Conservation (phyloP, 2,329 filamentous ascomycete species). For the Fusarium brevicatenulatum region DNA sequence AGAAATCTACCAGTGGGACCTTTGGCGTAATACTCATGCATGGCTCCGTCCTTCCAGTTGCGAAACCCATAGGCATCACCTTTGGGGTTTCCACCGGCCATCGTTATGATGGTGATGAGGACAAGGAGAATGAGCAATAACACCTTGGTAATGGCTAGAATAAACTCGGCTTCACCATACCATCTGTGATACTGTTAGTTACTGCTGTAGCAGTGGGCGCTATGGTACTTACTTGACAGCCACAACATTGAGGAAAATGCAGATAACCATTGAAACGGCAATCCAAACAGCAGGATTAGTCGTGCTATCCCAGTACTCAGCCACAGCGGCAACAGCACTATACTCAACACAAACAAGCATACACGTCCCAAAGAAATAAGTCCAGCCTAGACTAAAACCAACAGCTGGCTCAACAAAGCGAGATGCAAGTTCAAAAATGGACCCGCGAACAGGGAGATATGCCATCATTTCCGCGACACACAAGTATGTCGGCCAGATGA, state of each 20-base stretch:
- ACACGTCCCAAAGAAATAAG: neutral
- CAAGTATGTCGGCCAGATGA: neutral
- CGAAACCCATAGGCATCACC: neutral
- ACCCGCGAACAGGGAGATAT: neutral
- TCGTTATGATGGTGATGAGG: neutral
- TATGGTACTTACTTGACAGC: neutral
- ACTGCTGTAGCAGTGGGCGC: fast-evolving
- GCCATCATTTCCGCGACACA: neutral
- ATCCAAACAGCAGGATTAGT: neutral
- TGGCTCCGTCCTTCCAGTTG: neutral
- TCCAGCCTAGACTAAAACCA: neutral
- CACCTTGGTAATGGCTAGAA: neutral
- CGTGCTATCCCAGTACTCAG: neutral
- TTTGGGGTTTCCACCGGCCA: neutral
- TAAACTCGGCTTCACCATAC: neutral
- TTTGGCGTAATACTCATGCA: neutral
- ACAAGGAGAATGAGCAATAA: neutral
- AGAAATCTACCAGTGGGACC: conserved; percentile 67
- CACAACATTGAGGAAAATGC: neutral
- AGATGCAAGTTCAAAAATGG: neutral
- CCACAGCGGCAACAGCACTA: neutral
- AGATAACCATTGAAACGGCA: neutral
- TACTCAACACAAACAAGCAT: neutral
- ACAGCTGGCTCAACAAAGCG: neutral
- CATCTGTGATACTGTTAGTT: fast-evolving